Conservation (phyloP, 208 protist genomes). For the Acanthamoeba healyi region DNA sequence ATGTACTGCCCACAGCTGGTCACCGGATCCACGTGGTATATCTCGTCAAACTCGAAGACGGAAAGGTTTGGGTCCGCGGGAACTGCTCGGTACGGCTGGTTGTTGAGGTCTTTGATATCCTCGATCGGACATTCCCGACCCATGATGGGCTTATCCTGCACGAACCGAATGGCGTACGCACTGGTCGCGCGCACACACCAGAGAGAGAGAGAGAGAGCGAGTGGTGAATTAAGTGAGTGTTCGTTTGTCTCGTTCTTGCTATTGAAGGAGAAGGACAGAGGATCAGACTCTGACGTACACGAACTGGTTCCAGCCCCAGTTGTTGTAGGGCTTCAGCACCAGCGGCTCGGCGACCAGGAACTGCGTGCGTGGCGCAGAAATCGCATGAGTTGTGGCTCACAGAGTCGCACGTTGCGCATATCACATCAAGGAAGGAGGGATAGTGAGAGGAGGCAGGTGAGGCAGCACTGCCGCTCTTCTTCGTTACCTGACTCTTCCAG, state of each 20-base stretch:
- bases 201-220: too few species aligned
- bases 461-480: too few species aligned
- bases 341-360: constrained; percentile 37
- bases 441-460: too few species aligned
- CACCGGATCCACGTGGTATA: background rate
- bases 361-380: background rate
- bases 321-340: constrained; percentile 34
- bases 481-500: constrained; percentile 55
- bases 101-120: background rate
- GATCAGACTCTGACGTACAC: background rate
- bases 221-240: background rate
- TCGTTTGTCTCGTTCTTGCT: too few species aligned
- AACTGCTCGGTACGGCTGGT: background rate
- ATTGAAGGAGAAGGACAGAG: background rate
- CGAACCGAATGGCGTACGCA: background rate
- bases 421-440: too few species aligned
- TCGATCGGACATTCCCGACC: background rate
- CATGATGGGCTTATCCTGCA: background rate
- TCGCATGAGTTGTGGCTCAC: background rate
- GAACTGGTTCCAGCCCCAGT: constrained; percentile 29
- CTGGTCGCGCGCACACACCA: background rate
- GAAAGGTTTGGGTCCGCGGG: background rate
- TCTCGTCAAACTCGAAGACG: constrained; percentile 1
- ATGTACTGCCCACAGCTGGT: constrained; percentile 3
- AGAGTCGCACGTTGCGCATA: background rate